A percentile compares a stretch with the other conserved stretches of the same genome.
Conservation (phyloP, 768 basidiomycete species). For the Agaricus sinodeliciosus region DNA sequence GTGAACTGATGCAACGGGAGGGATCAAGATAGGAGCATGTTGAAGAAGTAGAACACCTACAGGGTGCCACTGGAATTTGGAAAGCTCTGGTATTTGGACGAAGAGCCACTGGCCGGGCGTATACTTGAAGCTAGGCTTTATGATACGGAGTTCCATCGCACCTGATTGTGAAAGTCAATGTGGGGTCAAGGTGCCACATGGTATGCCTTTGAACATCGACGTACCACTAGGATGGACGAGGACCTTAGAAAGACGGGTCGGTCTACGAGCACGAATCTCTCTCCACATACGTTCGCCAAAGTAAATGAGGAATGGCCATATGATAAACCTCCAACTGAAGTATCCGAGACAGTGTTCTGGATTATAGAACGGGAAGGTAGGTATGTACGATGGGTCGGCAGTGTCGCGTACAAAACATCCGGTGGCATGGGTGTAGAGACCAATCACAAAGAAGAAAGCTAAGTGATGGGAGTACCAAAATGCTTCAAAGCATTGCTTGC, state of each 20-base stretch:
- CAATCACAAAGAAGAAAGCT: conserved; percentile 92
- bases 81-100: conserved; percentile 83
- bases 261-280: conserved; percentile 71
- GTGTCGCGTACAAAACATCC: conserved; percentile 94
- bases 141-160: conserved; percentile 89
- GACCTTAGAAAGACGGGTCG: conserved; percentile 79
- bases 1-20: conserved; percentile 56
- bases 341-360: conserved; percentile 89
- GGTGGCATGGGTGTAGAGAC: conserved; percentile 83
- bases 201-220: conserved; percentile 15
- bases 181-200: not conserved
- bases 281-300: conserved; percentile 83
- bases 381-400: conserved; percentile 60
- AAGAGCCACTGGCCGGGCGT: conserved; percentile 90
- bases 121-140: conserved; percentile 90
- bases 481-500: conserved; percentile 85
- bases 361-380: conserved; percentile 81
- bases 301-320: conserved; percentile 90
- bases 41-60: conserved; percentile 39
- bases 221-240: conserved; percentile 83
- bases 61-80: conserved; percentile 89
- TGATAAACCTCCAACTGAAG: conserved; percentile 82
- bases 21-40: conserved; percentile 5
- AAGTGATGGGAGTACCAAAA: conserved; percentile 98
- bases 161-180: conserved; percentile 30